A percentile compares a stretch with the other conserved stretches of the same genome.
Evolutionary conservation across 2,329 filamentous ascomycete species (phyloP).

Genomic region (Blastomyces gilchristii): DNA sequence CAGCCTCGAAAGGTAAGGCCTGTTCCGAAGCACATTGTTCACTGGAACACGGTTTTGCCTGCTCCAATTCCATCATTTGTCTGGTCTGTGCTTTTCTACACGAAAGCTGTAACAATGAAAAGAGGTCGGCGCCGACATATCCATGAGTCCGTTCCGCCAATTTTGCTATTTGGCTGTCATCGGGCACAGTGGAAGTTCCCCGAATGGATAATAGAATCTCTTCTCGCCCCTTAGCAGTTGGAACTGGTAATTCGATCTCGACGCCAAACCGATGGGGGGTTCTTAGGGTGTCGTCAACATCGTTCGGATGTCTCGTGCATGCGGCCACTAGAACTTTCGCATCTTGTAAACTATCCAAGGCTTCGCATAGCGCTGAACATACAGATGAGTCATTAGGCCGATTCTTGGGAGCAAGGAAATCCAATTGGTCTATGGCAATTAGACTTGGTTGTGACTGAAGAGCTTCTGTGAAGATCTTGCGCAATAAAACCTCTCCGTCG

Average conservation of each 20-base stretch:
- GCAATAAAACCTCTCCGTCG: slow-evolving; percentile 46
- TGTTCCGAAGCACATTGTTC: not conserved
- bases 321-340: slow-evolving; percentile 61
- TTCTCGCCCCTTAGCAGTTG: slow-evolving; percentile 57
- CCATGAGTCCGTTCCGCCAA: slow-evolving; percentile 73
- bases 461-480: slow-evolving; percentile 61
- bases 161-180: slow-evolving; percentile 45
- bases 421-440: slow-evolving; percentile 68
- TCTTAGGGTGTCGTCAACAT: slow-evolving; percentile 61
- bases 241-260: slow-evolving; percentile 66
- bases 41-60: not conserved
- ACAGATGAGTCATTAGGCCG: slow-evolving; percentile 37
- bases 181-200: slow-evolving; percentile 39
- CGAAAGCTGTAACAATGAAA: slow-evolving; percentile 51
- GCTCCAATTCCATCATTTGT: slow-evolving; percentile 16
- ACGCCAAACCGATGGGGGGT: slow-evolving; percentile 53
- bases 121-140: slow-evolving; percentile 69
- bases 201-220: slow-evolving; percentile 60
- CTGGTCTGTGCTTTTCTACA: slow-evolving; percentile 32
- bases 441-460: slow-evolving; percentile 60
- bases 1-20: slow-evolving; percentile 10
- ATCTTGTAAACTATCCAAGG: slow-evolving; percentile 30
- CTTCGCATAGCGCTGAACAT: slow-evolving; percentile 32
- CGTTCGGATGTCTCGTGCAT: slow-evolving; percentile 60
- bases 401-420: slow-evolving; percentile 55